Percentiles rank a stretch among this genome's conserved stretches.
phyloP scores from a whole-genome alignment of 2,329 filamentous ascomycete genomes.

The Trematosphaeria pertusa region DNA sequence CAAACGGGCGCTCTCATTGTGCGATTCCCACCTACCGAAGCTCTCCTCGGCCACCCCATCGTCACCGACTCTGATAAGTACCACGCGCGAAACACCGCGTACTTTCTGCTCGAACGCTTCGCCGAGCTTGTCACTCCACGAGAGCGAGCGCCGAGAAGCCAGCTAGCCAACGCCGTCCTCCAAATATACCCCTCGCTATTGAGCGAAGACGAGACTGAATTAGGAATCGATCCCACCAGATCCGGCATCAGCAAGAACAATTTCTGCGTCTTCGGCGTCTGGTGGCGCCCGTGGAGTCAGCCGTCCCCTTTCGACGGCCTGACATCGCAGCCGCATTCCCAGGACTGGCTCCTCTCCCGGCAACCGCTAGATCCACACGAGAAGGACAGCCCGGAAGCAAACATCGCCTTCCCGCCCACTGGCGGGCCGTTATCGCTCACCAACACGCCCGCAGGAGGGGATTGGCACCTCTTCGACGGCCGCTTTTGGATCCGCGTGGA shows the following conservation, averaged over 20 bases:
- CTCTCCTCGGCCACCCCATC: conserved; percentile 25
- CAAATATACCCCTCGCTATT: conserved; percentile 50
- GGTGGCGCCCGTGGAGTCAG: conserved; percentile 31
- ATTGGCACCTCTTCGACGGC: conserved; percentile 60
- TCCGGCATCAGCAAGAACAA: conserved; percentile 9
- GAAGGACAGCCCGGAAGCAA: not conserved
- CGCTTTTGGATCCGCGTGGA: conserved; percentile 63
- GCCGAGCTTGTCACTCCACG: conserved; percentile 58
- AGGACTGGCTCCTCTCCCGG: conserved; percentile 37
- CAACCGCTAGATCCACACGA: conserved; percentile 25
- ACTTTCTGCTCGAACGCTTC: conserved; percentile 56
- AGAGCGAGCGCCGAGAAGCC: conserved; percentile 51
- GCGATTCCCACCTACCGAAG: conserved; percentile 31
- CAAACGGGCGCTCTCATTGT: conserved; percentile 44
- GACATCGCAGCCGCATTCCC: conserved; percentile 8
- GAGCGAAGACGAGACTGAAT: conserved; percentile 1
- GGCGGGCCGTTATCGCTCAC: conserved; percentile 11
- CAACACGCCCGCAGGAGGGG: not conserved
- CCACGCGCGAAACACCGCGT: conserved; percentile 42
- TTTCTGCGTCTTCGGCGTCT: conserved; percentile 29
- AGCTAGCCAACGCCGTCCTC: conserved; percentile 50
- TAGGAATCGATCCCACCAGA: too few species aligned
- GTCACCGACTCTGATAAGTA: conserved; percentile 22
- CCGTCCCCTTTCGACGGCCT: conserved; percentile 20
- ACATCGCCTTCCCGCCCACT: conserved; percentile 18